Evolutionary conservation across 345 rosid genomes (phyloP).

Genomic region (Adansonia digitata): DNA sequence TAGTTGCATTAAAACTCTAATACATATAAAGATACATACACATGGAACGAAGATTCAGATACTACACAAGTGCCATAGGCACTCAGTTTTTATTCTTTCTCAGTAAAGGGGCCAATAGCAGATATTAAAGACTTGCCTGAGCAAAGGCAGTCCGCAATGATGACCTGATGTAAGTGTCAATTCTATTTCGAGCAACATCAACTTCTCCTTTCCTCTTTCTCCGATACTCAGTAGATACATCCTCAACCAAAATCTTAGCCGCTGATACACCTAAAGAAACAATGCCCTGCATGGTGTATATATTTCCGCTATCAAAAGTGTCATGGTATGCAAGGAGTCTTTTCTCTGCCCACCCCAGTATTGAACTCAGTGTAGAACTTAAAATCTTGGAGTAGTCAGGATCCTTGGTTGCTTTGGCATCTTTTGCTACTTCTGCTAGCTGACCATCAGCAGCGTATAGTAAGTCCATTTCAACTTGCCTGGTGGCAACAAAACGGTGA

Average conservation of each 20-base stretch:
- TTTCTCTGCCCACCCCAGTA: constrained; percentile 94
- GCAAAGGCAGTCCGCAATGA: constrained; percentile 95
- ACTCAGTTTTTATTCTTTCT: not conserved
- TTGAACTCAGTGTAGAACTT: constrained; percentile 77
- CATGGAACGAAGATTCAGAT: constrained; percentile 2
- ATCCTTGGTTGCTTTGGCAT: constrained; percentile 87
- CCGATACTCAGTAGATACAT: constrained; percentile 90
- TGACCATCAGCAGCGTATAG: constrained; percentile 74
- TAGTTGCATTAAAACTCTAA: not conserved
- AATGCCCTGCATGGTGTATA: constrained; percentile 76
- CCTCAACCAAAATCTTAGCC: constrained; percentile 87
- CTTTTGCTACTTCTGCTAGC: constrained; percentile 85
- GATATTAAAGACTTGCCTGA: constrained; percentile 62
- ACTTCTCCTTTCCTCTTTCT: constrained; percentile 79
- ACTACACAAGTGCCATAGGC: not conserved
- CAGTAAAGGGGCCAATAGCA: constrained; percentile 5
- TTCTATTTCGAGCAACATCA: constrained; percentile 76
- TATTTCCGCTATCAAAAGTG: constrained; percentile 65
- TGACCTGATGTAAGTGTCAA: constrained; percentile 95
- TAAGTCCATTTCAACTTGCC: constrained; percentile 71
- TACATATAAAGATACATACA: constrained; percentile 4
- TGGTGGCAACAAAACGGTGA: constrained; percentile 73
- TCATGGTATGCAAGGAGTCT: constrained; percentile 97
- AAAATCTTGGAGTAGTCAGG: constrained; percentile 75
- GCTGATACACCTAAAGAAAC: constrained; percentile 85